Conservation (phyloP, 352 stramenopile species). For the Globisporangium nodosum region DNA sequence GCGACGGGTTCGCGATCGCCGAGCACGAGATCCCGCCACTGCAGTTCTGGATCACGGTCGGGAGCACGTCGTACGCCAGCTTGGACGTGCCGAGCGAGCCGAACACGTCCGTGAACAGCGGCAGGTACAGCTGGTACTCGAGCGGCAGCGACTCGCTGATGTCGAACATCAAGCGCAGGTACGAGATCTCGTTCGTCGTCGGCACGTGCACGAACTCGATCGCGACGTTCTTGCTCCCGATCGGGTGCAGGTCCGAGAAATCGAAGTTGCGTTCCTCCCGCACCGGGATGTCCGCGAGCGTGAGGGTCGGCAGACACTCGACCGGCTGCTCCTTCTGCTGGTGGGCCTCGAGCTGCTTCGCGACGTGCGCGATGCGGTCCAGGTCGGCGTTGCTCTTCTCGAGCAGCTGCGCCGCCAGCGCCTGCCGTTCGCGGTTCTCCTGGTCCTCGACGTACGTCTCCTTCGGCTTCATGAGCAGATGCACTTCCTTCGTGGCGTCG, state of each 20-base stretch:
- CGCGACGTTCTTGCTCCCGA: conserved; percentile 12
- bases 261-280: conserved; percentile 46
- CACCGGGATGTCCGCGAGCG: conserved; percentile 55
- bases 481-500: conserved; percentile 43
- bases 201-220: conserved; percentile 64
- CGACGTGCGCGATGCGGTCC: conserved; percentile 40
- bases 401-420: conserved; percentile 35
- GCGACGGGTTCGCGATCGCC: conserved; percentile 45
- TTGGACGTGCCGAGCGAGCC: conserved; percentile 67
- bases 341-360: conserved; percentile 47
- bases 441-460: conserved; percentile 55
- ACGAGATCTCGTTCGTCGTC: conserved; percentile 82
- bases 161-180: conserved; percentile 72
- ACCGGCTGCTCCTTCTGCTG: conserved; percentile 63
- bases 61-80: conserved; percentile 55
- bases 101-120: conserved; percentile 66
- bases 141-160: conserved; percentile 34
- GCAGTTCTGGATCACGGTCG: conserved; percentile 73
- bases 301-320: conserved; percentile 71
- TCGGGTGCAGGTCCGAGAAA: conserved; percentile 27
- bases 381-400: conserved; percentile 48
- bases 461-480: conserved; percentile 72
- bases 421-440: conserved; percentile 39
- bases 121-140: conserved; percentile 62
- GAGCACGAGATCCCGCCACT: conserved; percentile 69